phyloP scores from a whole-genome alignment of 1,139 yeast genomes.

The Pichia sp. region DNA sequence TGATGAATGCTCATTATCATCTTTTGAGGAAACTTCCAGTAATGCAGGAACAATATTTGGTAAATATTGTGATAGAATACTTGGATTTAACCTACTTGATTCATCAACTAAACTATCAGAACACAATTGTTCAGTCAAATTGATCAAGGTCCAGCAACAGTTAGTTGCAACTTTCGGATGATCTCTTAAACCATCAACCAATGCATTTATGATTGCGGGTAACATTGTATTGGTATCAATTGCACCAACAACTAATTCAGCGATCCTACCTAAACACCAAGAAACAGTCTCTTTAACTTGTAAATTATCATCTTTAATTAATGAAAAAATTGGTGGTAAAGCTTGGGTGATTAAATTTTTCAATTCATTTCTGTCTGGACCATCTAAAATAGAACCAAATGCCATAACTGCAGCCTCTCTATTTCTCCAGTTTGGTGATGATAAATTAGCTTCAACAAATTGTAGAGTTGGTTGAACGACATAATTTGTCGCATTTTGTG shows the following conservation, averaged over 20 bases:
- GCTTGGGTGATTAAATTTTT: conserved; percentile 72
- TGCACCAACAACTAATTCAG: conserved; percentile 79
- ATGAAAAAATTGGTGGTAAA: conserved; percentile 62
- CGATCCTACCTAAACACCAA: conserved; percentile 96
- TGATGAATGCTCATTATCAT: conserved; percentile 80
- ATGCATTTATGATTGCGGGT: conserved; percentile 64
- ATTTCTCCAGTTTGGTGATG: conserved; percentile 64
- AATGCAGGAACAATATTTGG: conserved; percentile 62
- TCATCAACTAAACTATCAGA: conserved; percentile 36
- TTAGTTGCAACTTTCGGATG: conserved; percentile 91
- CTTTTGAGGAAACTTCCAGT: conserved; percentile 58
- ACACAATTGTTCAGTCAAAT: conserved; percentile 79
- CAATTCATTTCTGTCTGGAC: conserved; percentile 77
- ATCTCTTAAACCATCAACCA: conserved; percentile 72
- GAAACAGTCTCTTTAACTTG: conserved; percentile 97
- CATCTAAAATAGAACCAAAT: conserved; percentile 92
- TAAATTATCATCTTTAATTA: conserved; percentile 66
- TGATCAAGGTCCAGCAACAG: conserved; percentile 96
- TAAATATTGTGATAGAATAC: conserved; percentile 72
- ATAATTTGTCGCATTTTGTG: conserved; percentile 81
- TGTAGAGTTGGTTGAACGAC: conserved; percentile 79
- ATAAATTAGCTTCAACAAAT: conserved; percentile 74
- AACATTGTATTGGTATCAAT: conserved; percentile 60
- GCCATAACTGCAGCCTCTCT: conserved; percentile 99
- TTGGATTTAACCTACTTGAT: conserved; percentile 17